Evolutionary conservation across 768 basidiomycete genomes (phyloP).

Genomic region (Mycena crocata): DNA sequence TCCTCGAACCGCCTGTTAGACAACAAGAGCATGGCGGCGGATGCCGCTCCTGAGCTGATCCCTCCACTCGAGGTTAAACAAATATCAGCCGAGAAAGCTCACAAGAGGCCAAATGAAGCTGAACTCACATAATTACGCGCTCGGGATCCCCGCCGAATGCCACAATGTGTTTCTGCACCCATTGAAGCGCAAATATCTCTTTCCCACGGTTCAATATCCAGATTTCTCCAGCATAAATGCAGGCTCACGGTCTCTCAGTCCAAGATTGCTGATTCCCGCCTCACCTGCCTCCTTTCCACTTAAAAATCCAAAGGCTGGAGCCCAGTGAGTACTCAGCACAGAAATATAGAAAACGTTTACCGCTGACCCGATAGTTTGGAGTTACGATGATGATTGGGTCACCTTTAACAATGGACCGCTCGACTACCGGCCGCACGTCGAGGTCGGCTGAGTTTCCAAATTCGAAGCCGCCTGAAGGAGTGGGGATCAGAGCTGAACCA

Average conservation of each 20-base stretch:
- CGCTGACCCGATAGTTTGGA: conserved; percentile 6
- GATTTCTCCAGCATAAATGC: background rate
- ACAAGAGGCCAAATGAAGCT: too few relatives aligned
- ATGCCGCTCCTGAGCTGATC: conserved; percentile 19
- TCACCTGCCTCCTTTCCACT: conserved; percentile 51
- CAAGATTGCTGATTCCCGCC: conserved; percentile 59
- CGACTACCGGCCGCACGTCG: background rate
- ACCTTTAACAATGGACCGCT: background rate
- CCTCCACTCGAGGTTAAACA: conserved; percentile 23
- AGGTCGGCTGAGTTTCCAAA: too few relatives aligned
- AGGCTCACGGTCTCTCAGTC: conserved; percentile 61
- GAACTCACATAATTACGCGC: too few relatives aligned
- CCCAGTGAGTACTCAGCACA: background rate
- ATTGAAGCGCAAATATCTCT: too few relatives aligned
- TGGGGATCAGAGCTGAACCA: too few relatives aligned
- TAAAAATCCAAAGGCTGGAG: conserved; percentile 53
- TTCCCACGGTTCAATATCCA: too few relatives aligned
- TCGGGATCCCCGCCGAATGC: too few relatives aligned
- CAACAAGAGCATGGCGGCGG: conserved; percentile 7
- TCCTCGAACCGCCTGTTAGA: conserved; percentile 16
- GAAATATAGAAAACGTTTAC: too few relatives aligned
- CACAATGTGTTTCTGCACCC: too few relatives aligned
- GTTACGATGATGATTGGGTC: background rate
- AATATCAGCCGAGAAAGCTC: too few relatives aligned
- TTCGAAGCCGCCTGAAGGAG: too few relatives aligned